A percentile compares a stretch with the other conserved stretches of the same genome.
Conservation (phyloP, 345 rosid species). For the Brassica napus region DNA sequence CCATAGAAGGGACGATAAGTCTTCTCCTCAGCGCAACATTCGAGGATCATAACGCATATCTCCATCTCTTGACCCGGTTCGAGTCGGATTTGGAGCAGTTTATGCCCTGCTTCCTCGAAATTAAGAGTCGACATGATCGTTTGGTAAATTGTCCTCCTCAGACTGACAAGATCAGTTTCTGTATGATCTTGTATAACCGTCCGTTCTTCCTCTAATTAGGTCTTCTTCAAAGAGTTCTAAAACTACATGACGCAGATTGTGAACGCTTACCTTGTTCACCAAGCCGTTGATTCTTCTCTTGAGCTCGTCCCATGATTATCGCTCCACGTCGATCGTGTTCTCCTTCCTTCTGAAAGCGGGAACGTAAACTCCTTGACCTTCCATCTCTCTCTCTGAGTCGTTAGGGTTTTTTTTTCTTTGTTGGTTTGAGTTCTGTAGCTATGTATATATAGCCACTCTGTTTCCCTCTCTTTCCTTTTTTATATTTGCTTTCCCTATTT, state of each 20-base stretch:
- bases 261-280: conserved; percentile 62
- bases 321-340: not conserved
- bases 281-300: conserved; percentile 61
- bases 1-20: conserved; percentile 19
- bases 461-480: not conserved
- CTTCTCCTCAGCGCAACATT: conserved; percentile 30
- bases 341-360: conserved; percentile 18
- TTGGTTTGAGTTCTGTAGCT: not conserved
- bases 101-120: conserved; percentile 91
- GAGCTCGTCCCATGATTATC: conserved; percentile 10
- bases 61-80: conserved; percentile 76
- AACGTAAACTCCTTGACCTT: not conserved
- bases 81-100: conserved; percentile 66
- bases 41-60: conserved; percentile 21
- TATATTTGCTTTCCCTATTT: not conserved
- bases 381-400: not conserved
- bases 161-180: conserved; percentile 75
- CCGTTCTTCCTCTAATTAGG: conserved; percentile 59
- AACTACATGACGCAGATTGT: conserved; percentile 55
- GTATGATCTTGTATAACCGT: conserved; percentile 68
- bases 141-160: conserved; percentile 74
- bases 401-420: not conserved
- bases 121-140: conserved; percentile 87
- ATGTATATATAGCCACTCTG: not conserved
- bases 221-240: conserved; percentile 61